These are phyloP conservation scores for Rhodamnia argentea DNA, from an alignment of 345 rosid genomes.

Conservation along the genomic window DNA sequence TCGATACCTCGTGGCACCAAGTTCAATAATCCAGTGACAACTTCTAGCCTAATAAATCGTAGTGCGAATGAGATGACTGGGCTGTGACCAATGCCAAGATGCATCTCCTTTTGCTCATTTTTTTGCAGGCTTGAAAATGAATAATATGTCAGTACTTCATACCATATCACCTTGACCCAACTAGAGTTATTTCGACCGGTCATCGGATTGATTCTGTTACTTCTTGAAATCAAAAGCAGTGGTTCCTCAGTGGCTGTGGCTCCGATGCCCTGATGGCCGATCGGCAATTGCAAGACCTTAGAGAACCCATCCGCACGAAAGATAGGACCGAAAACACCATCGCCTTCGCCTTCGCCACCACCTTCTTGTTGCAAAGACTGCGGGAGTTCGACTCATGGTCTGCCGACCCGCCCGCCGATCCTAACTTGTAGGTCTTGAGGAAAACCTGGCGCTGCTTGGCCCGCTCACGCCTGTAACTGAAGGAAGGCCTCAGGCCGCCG, in stretches of 20 bases:
- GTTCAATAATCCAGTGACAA: not conserved
- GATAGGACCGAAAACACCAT: not conserved
- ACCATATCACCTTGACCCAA: not conserved
- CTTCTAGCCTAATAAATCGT: not conserved
- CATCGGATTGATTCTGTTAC: not conserved
- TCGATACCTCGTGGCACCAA: not conserved
- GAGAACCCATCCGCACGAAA: not conserved
- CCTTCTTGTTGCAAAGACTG: not conserved
- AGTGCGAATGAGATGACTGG: not conserved
- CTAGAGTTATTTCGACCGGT: not conserved
- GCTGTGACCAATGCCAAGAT: not conserved
- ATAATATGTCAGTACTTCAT: not conserved
- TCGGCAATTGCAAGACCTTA: not conserved
- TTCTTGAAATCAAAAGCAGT: not conserved
- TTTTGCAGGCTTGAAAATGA: not conserved
- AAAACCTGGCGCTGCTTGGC: slow-evolving; percentile 9
- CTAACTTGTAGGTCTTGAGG: slow-evolving; percentile 8
- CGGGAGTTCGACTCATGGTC: not conserved
- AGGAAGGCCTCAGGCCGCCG: not conserved
- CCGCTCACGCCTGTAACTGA: not conserved
- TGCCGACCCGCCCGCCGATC: not conserved
- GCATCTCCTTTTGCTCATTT: not conserved
- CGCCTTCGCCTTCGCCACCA: not conserved
- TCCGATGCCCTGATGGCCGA: not conserved
- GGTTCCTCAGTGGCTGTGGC: not conserved